Percentiles rank a stretch among this genome's conserved stretches.
These are phyloP conservation scores for Cryptosporidium muris DNA, from an alignment of 169 alveolate species.

Conservation along the genomic window DNA sequence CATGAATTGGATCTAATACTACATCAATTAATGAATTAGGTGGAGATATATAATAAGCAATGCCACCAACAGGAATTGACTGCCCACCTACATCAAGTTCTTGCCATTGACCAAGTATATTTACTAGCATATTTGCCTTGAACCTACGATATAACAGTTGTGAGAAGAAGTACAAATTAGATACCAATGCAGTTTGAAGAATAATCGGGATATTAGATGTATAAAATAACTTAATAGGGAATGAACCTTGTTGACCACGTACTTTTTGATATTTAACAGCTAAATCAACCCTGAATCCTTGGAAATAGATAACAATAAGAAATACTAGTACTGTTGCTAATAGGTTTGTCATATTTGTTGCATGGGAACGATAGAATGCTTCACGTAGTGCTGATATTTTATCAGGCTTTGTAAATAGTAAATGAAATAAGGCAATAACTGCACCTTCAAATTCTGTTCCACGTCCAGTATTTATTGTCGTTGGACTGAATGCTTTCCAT, in stretches of 20 bases:
- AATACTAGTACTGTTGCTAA: slow-evolving; percentile 96
- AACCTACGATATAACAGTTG: slow-evolving; percentile 97
- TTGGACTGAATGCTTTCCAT: slow-evolving; percentile 99
- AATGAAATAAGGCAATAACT: slow-evolving; percentile 96
- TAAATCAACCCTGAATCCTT: slow-evolving; percentile 98
- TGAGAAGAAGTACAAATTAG: slow-evolving; percentile 98
- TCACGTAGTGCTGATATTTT: slow-evolving; percentile 89
- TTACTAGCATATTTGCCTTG: slow-evolving; percentile 93
- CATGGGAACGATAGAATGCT: slow-evolving; percentile 96
- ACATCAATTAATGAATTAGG: slow-evolving; percentile 91
- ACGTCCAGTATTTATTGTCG: slow-evolving; percentile 96
- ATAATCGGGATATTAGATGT: slow-evolving; percentile 99
- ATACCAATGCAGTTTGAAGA: slow-evolving; percentile 95
- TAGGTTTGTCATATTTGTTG: slow-evolving; percentile 97
- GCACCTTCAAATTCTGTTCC: slow-evolving; percentile 99
- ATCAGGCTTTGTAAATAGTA: slow-evolving; percentile 92
- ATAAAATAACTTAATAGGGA: slow-evolving; percentile 99
- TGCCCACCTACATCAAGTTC: slow-evolving; percentile 94
- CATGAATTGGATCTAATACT: slow-evolving; percentile 96
- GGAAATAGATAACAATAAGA: slow-evolving; percentile 97
- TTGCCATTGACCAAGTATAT: slow-evolving; percentile 94
- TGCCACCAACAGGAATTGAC: slow-evolving; percentile 99
- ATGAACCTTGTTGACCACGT: slow-evolving; percentile 96
- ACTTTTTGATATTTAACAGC: slow-evolving; percentile 93
- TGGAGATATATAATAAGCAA: slow-evolving; percentile 98